phyloP scores from a whole-genome alignment of 345 rosid species.

The Boechera stricta region DNA sequence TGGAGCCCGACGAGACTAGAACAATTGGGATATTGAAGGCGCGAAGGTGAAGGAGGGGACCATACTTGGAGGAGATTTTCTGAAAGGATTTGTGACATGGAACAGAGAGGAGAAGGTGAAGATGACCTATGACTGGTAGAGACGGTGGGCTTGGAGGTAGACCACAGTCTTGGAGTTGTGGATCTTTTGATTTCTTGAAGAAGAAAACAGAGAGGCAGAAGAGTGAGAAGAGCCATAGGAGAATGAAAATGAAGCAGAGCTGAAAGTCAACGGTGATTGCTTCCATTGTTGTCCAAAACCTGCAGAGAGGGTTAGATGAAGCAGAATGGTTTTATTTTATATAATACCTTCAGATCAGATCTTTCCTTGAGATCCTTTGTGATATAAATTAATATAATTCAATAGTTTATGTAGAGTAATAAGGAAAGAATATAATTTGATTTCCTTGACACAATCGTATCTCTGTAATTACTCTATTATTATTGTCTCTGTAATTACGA shows the following conservation, averaged over 20 bases:
- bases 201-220: slow-evolving; percentile 35
- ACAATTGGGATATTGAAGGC: slow-evolving; percentile 39
- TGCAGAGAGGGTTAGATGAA: slow-evolving; percentile 26
- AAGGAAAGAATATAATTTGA: too few species aligned
- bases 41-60: slow-evolving; percentile 52
- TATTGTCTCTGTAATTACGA: too few species aligned
- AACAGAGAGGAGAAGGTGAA: slow-evolving; percentile 48
- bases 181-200: slow-evolving; percentile 36
- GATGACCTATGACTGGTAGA: slow-evolving; percentile 55
- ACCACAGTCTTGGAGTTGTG: slow-evolving; percentile 13
- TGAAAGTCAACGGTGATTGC: slow-evolving; percentile 41
- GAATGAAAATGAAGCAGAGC: slow-evolving; percentile 33
- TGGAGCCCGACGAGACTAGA: slow-evolving; percentile 51
- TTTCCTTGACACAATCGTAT: too few species aligned
- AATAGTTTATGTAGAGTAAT: neutral
- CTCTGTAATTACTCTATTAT: too few species aligned
- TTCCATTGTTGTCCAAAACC: slow-evolving; percentile 39
- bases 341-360: slow-evolving; percentile 12
- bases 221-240: slow-evolving; percentile 28
- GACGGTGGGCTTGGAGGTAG: slow-evolving; percentile 58
- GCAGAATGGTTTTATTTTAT: slow-evolving; percentile 10
- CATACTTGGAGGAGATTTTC: slow-evolving; percentile 43
- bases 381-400: neutral
- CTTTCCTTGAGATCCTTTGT: slow-evolving; percentile 8
- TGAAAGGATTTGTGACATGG: slow-evolving; percentile 42